These are phyloP conservation scores for Nicotiana tabacum DNA, from an alignment of 257 asterid genomes.

Conservation along the genomic window DNA sequence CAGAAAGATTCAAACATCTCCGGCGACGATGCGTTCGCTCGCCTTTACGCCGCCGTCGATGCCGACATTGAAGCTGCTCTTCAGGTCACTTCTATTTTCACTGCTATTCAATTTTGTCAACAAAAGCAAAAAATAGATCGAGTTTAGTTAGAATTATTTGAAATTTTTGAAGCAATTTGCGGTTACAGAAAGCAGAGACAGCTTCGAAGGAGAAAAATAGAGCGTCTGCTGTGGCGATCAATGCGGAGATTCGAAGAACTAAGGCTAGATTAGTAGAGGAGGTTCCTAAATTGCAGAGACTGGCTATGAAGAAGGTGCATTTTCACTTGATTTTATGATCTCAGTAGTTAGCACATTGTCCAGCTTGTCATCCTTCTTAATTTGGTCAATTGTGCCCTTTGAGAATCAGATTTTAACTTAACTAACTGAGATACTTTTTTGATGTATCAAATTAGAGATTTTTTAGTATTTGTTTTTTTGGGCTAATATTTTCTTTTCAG, in stretches of 20 bases:
- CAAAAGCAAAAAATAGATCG: background rate
- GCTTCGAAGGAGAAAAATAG: constrained; percentile 69
- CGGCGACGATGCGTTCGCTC: constrained; percentile 93
- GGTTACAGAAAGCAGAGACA: constrained; percentile 67
- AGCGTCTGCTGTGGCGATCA: constrained; percentile 81
- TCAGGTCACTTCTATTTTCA: constrained; percentile 29
- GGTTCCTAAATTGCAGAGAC: constrained; percentile 80
- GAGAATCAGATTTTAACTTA: too few relatives aligned
- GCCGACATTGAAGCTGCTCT: constrained; percentile 83
- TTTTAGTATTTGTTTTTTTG: too few relatives aligned
- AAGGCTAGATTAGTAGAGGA: constrained; percentile 76
- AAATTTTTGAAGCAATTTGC: background rate
- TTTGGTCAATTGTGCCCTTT: too few relatives aligned
- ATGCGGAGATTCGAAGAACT: constrained; percentile 87
- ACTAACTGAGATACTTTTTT: too few relatives aligned
- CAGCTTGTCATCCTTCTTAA: background rate
- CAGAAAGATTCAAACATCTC: constrained; percentile 64
- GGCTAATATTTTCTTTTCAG: too few relatives aligned
- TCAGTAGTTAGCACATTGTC: background rate
- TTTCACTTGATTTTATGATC: background rate
- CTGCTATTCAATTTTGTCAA: background rate
- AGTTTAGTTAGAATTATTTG: too few relatives aligned
- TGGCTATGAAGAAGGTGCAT: constrained; percentile 73
- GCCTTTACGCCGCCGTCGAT: constrained; percentile 71
- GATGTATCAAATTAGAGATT: too few relatives aligned